Percentiles rank a stretch among this genome's conserved stretches.
phyloP scores from a whole-genome alignment of 169 alveolate species.

The Cryptosporidium muris region DNA sequence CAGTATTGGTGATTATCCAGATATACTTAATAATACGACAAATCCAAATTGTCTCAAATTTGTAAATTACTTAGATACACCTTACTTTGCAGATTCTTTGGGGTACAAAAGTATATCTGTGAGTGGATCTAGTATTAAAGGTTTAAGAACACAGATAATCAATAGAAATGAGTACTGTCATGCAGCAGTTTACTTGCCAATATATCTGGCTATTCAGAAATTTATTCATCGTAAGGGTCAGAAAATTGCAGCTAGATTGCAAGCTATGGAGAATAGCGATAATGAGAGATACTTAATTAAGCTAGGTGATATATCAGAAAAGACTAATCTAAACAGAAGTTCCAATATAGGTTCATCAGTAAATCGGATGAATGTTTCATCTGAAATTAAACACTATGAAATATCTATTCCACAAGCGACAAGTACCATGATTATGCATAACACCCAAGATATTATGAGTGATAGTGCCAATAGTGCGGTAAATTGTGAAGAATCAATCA shows the following conservation, averaged over 20 bases:
- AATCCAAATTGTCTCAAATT: not conserved
- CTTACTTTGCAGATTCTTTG: too few relatives aligned
- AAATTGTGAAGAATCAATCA: not conserved
- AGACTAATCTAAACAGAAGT: not conserved
- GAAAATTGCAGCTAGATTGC: slow-evolving; percentile 66
- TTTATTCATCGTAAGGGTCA: slow-evolving; percentile 68
- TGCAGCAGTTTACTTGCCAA: slow-evolving; percentile 37
- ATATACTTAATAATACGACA: not conserved
- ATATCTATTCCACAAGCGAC: slow-evolving; percentile 19
- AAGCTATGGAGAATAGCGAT: slow-evolving; percentile 52
- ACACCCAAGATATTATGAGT: not conserved
- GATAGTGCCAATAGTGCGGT: not conserved
- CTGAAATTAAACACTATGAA: slow-evolving; percentile 21
- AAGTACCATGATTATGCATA: not conserved
- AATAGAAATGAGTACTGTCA: slow-evolving; percentile 38
- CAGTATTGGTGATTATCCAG: not conserved
- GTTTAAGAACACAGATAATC: slow-evolving; percentile 8
- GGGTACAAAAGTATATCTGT: not conserved
- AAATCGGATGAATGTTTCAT: not conserved
- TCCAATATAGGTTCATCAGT: not conserved
- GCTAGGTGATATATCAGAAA: not conserved
- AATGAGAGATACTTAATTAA: not conserved
- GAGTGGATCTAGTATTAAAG: not conserved
- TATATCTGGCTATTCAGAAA: slow-evolving; percentile 64
- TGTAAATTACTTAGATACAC: not conserved